Conservation (phyloP, 208 protist genomes). For the Leishmania mexicana region DNA sequence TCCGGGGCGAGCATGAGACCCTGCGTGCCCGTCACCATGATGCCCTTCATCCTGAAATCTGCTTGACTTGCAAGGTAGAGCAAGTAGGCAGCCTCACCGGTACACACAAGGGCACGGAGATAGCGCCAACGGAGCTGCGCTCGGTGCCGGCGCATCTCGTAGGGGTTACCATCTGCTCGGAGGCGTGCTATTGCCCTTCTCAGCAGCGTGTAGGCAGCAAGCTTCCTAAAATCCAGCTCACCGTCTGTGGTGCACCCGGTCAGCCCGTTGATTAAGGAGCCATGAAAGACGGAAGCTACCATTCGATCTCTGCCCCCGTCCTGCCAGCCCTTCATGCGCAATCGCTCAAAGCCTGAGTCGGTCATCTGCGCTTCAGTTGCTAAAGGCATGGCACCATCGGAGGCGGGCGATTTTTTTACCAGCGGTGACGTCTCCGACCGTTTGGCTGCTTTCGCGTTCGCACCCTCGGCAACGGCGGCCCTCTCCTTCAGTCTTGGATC, state of each 20-base stretch:
- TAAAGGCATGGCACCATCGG: background rate
- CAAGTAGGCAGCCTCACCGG: constrained; percentile 75
- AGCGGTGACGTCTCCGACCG: background rate
- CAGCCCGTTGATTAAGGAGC: too few species aligned
- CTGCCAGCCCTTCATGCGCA: constrained; percentile 55
- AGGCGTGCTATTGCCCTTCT: constrained; percentile 43
- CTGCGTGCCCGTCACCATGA: constrained; percentile 60
- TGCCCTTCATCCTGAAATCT: constrained; percentile 50
- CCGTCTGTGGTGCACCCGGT: background rate
- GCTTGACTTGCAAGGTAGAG: constrained; percentile 65
- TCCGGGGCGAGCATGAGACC: constrained; percentile 73
- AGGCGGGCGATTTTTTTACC: too few species aligned
- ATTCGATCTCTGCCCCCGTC: constrained; percentile 24
- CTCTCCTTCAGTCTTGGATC: background rate
- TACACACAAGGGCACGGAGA: constrained; percentile 76
- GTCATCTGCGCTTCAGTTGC: background rate
- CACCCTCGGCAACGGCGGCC: background rate
- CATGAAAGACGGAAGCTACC: constrained; percentile 14
- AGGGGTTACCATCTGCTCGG: constrained; percentile 33
- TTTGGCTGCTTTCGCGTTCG: background rate
- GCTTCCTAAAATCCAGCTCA: constrained; percentile 13
- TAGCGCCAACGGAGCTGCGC: constrained; percentile 81
- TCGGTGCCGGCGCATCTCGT: constrained; percentile 25
- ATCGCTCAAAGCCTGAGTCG: constrained; percentile 39
- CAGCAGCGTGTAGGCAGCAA: constrained; percentile 58